Conservation (phyloP, 2,329 filamentous ascomycete species). For the Pestalotiopsis sp. region DNA sequence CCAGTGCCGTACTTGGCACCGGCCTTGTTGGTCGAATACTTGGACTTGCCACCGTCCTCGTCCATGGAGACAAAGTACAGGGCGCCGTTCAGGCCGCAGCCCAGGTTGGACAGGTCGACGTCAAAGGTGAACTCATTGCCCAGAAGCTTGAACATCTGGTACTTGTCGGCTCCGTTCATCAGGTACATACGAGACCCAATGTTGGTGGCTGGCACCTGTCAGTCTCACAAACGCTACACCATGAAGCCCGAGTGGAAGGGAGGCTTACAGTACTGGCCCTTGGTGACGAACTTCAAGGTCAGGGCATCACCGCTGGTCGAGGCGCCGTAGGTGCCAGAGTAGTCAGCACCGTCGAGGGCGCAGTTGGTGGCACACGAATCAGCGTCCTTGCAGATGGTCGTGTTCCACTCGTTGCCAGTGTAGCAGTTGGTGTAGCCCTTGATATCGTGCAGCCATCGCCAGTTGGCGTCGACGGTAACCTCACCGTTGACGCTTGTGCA, state of each 20-base stretch:
- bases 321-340: conserved; percentile 48
- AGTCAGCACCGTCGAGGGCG: conserved; percentile 47
- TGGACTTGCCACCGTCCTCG: conserved; percentile 50
- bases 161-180: conserved; percentile 54
- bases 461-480: conserved; percentile 53
- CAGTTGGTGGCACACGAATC: conserved; percentile 42
- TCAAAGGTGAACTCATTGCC: conserved; percentile 66
- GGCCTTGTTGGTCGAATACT: conserved; percentile 46
- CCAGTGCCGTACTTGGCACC: conserved; percentile 60
- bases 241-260: neutral
- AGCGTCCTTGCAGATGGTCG: conserved; percentile 37
- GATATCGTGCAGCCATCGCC: conserved; percentile 50
- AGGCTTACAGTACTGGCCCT: conserved; percentile 37
- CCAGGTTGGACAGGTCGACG: conserved; percentile 62
- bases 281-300: conserved; percentile 52
- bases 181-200: conserved; percentile 57
- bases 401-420: conserved; percentile 43
- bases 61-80: conserved; percentile 61
- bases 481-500: conserved; percentile 45
- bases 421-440: conserved; percentile 48
- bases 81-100: conserved; percentile 65
- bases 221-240: neutral
- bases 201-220: conserved; percentile 29
- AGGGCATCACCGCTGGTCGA: conserved; percentile 46
- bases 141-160: conserved; percentile 59